Evolutionary conservation across 306 rosid genomes (phyloP).

Genomic region (Vicia sativa): DNA sequence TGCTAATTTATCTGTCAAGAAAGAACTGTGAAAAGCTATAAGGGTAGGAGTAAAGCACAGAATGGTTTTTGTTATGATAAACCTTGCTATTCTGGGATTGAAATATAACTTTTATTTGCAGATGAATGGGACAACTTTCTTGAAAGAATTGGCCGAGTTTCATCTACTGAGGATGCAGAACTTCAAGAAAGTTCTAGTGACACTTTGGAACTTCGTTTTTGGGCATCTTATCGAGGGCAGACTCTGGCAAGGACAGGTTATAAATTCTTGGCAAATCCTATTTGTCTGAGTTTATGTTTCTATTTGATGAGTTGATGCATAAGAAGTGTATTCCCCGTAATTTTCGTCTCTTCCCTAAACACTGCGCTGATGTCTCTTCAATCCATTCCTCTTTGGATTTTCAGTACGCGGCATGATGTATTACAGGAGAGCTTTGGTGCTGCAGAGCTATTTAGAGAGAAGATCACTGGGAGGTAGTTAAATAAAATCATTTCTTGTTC

Average conservation of each 20-base stretch:
- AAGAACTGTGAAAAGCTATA: neutral
- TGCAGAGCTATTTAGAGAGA: conserved; percentile 85
- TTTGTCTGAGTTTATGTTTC: neutral
- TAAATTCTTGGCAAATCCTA: conserved; percentile 26
- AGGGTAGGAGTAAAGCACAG: neutral
- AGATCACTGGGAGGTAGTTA: conserved; percentile 79
- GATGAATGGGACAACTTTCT: conserved; percentile 96
- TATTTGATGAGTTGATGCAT: conserved; percentile 2
- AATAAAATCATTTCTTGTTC: conserved; percentile 7
- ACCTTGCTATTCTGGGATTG: neutral
- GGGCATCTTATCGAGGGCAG: conserved; percentile 98
- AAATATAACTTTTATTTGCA: conserved; percentile 41
- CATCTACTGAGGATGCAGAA: conserved; percentile 72
- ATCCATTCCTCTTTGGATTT: conserved; percentile 38
- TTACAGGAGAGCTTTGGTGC: conserved; percentile 94
- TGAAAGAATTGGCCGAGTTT: conserved; percentile 83
- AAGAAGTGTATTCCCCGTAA: conserved; percentile 13
- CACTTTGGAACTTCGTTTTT: conserved; percentile 89
- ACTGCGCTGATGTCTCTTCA: conserved; percentile 10
- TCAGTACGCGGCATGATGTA: conserved; percentile 99
- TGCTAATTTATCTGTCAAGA: conserved; percentile 24
- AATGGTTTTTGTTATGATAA: conserved; percentile 8
- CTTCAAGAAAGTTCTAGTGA: conserved; percentile 75
- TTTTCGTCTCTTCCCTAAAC: conserved; percentile 7
- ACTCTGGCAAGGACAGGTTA: conserved; percentile 97